Percentiles rank a stretch among this genome's conserved stretches.
Evolutionary conservation across 495 filamentous ascomycete genomes (phyloP).

Genomic region (Terfezia boudieri): DNA sequence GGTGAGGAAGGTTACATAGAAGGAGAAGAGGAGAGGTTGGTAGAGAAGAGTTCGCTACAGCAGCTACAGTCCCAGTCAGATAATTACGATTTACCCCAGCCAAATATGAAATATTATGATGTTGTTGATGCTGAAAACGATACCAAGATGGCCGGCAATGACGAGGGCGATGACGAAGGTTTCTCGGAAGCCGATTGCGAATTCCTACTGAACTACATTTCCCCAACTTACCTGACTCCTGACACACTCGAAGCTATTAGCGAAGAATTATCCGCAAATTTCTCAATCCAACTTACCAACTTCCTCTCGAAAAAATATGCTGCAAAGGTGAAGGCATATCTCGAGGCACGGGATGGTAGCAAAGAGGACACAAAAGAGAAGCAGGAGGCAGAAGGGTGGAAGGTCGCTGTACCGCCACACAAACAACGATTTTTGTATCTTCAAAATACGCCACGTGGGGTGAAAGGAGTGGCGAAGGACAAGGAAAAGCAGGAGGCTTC

Average conservation of each 20-base stretch:
- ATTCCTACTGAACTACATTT: constrained; percentile 72
- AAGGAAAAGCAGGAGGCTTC: constrained; percentile 12
- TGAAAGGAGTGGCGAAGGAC: not conserved
- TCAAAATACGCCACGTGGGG: constrained; percentile 21
- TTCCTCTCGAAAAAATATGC: constrained; percentile 63
- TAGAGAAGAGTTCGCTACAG: constrained; percentile 66
- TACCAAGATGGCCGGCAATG: constrained; percentile 13
- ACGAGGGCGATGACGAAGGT: constrained; percentile 24
- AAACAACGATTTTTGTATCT: constrained; percentile 86
- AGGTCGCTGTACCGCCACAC: constrained; percentile 68
- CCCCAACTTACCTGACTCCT: constrained; percentile 78
- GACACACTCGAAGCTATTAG: constrained; percentile 68
- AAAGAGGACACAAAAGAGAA: constrained; percentile 22
- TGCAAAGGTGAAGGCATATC: constrained; percentile 38
- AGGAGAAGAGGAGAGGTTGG: constrained; percentile 70
- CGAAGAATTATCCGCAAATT: constrained; percentile 58
- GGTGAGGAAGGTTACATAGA: constrained; percentile 84
- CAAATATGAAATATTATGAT: constrained; percentile 28
- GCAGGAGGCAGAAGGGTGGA: constrained; percentile 40
- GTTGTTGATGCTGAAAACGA: constrained; percentile 19
- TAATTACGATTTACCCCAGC: constrained; percentile 59
- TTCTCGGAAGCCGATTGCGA: constrained; percentile 57
- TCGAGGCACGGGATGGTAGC: constrained; percentile 38
- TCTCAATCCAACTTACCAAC: constrained; percentile 51
- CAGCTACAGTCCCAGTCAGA: constrained; percentile 84